phyloP scores from a whole-genome alignment of 768 basidiomycete species.

The Amanita jacksonii region DNA sequence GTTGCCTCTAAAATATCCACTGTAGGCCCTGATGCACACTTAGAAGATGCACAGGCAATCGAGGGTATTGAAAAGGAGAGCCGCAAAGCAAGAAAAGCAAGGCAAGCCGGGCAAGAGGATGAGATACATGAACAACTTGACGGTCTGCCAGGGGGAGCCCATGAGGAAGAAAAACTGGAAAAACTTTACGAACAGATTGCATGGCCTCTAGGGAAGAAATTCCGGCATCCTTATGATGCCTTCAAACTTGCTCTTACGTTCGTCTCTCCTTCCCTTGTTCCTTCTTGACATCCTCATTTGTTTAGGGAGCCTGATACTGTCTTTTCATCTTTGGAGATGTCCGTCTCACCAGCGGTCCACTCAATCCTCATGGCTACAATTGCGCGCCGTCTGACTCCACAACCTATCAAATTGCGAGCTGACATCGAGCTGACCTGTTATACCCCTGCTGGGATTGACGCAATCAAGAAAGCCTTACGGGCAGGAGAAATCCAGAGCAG shows the following conservation, averaged over 20 bases:
- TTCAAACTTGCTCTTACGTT: conserved; percentile 96
- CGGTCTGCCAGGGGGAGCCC: conserved; percentile 28
- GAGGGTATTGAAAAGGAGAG: conserved; percentile 36
- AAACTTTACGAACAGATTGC: conserved; percentile 82
- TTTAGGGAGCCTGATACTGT: conserved; percentile 52
- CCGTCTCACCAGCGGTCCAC: conserved; percentile 47
- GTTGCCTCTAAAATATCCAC: conserved; percentile 77
- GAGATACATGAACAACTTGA: conserved; percentile 27
- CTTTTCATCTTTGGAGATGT: conserved; percentile 58
- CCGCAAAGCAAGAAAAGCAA: conserved; percentile 37
- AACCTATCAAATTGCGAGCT: conserved; percentile 97
- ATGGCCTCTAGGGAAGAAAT: conserved; percentile 89
- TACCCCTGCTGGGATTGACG: conserved; percentile 90
- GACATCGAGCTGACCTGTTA: conserved; percentile 98
- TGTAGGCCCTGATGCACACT: conserved; percentile 25
- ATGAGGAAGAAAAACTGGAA: conserved; percentile 77
- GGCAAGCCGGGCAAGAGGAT: conserved; percentile 37
- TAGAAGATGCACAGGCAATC: conserved; percentile 15
- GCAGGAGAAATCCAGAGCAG: conserved; percentile 85
- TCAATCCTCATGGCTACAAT: conserved; percentile 71
- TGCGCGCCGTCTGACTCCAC: conserved; percentile 90
- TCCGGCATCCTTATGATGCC: conserved; percentile 94
- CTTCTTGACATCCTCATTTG: conserved; percentile 4
- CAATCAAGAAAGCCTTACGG: conserved; percentile 85
- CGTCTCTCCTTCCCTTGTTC: neutral